Base-by-base conservation (phyloP, 768 basidiomycete genomes). In the Xerocomellus amylosporus region DNA sequence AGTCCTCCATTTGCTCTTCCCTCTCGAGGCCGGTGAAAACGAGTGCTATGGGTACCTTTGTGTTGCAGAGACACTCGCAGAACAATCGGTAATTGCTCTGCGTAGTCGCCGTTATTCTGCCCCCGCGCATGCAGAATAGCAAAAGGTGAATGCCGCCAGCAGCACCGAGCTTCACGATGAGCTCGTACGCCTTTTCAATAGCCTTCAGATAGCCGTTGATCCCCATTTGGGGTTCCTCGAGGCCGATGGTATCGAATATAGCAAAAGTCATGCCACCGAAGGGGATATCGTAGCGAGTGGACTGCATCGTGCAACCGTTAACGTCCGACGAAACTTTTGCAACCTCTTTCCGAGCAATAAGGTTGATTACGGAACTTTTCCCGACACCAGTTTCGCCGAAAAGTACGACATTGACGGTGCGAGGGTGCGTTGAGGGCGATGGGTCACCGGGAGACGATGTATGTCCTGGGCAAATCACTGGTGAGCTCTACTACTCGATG, bases 1-100 rank as follows among this genome's bases (percentile, higher is more conserved):
- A 73, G n/a, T 58, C 45, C 37, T 73, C 71, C 71, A 74, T 67
- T 5, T 52, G 42, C 17, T 6, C 37, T 46, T 73, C 71, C 17
- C 62, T 45, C 58, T 76, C 77, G n/a, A 78, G 69, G 15, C 75
- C 72, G 2, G 75, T 78, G 38, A 78, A 63, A n/a, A 73, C 69
- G 13, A 78, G 58, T 0, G 73, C 66, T 15, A 72, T 68, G 10
- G 76, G 77, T 9, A 79, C 77, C 26, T 59, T 51, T 30, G 60
- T 55, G 22, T 50, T 54, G 52, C 78, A 79, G 30, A 79, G 72
- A 24, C 73, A 67, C 19, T 78, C 71, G 33, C 63, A 59, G 59
- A 77, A 76, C 19, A 78, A 55, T 28, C 61, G 54, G 57, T 75
- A 79, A 52, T 77, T 79, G 58, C 69, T 67, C 46, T 70, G 66